Conservation (phyloP, 1,284 basidiomycete species). For the Naganishia sp. region DNA sequence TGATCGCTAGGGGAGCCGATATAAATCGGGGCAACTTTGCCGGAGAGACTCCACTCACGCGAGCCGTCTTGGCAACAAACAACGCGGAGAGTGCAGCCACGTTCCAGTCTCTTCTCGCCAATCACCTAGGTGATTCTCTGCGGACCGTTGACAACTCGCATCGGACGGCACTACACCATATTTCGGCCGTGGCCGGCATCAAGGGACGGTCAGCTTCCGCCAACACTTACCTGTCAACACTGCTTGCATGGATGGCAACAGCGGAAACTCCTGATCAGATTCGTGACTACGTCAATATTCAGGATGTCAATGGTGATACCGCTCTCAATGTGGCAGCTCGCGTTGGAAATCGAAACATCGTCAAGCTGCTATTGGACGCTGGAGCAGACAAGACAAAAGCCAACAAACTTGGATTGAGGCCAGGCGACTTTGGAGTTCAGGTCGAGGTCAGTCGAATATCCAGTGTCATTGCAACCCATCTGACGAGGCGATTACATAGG, state of each 20-base stretch:
- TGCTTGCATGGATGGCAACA: conserved; percentile 76
- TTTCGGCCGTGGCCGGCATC: conserved; percentile 85
- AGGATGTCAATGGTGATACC: conserved; percentile 96
- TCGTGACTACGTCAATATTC: conserved; percentile 72
- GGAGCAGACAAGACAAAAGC: conserved; percentile 86
- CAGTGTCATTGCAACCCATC: not conserved
- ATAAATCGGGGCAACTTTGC: conserved; percentile 85
- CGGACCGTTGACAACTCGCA: conserved; percentile 87
- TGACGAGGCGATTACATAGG: conserved; percentile 53
- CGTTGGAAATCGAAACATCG: conserved; percentile 85
- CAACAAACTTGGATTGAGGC: conserved; percentile 92
- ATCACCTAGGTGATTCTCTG: conserved; percentile 62
- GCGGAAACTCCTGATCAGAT: conserved; percentile 36
- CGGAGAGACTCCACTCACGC: conserved; percentile 92
- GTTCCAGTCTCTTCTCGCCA: conserved; percentile 69
- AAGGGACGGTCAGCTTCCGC: conserved; percentile 82
- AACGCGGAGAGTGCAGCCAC: conserved; percentile 73
- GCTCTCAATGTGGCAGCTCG: conserved; percentile 92
- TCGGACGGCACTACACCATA: conserved; percentile 91
- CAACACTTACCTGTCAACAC: conserved; percentile 87
- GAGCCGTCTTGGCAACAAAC: conserved; percentile 86
- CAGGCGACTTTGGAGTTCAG: conserved; percentile 91
- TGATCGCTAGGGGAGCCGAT: conserved; percentile 75
- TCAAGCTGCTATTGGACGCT: conserved; percentile 84
- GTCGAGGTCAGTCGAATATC: conserved; percentile 65